These are phyloP conservation scores for Arabidopsis thaliana DNA, from an alignment of 345 rosid species.

Conservation along the genomic window DNA sequence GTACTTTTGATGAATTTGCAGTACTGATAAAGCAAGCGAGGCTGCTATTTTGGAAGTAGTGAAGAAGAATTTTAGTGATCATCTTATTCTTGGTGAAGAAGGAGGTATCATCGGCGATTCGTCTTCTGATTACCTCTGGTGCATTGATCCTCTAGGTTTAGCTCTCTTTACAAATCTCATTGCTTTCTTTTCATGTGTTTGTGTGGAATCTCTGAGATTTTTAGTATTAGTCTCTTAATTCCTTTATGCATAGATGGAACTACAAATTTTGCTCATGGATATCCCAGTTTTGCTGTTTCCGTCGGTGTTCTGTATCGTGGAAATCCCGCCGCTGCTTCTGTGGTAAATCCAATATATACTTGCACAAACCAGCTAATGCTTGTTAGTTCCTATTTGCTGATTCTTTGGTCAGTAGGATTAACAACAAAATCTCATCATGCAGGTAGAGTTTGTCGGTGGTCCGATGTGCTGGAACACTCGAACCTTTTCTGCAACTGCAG, in stretches of 20 bases:
- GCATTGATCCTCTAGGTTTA: slow-evolving; percentile 94
- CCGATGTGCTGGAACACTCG: slow-evolving; percentile 98
- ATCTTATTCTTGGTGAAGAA: slow-evolving; percentile 96
- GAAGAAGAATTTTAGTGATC: slow-evolving; percentile 72
- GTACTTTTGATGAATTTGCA: slow-evolving; percentile 49
- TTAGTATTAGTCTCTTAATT: not conserved
- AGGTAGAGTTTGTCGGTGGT: slow-evolving; percentile 99
- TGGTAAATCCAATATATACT: slow-evolving; percentile 55
- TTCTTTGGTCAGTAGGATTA: not conserved
- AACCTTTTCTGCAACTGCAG: slow-evolving; percentile 82
- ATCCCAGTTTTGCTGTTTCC: slow-evolving; percentile 97
- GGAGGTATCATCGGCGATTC: slow-evolving; percentile 88
- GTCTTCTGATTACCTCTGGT: slow-evolving; percentile 92
- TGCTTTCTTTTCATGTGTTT: not conserved
- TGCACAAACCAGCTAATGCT: slow-evolving; percentile 2
- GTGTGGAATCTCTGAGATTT: not conserved
- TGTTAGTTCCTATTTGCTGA: not conserved
- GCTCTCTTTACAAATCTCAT: slow-evolving; percentile 29
- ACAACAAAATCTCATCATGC: not conserved
- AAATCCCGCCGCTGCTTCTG: slow-evolving; percentile 86
- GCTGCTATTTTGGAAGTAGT: slow-evolving; percentile 86
- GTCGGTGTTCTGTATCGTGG: slow-evolving; percentile 89
- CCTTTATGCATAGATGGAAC: slow-evolving; percentile 71
- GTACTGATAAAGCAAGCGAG: slow-evolving; percentile 93
- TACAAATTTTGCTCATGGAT: slow-evolving; percentile 93